Percentiles rank a stretch among this genome's conserved stretches.
Conservation (phyloP, 2,329 filamentous ascomycete species). For the Knufia fluminis region DNA sequence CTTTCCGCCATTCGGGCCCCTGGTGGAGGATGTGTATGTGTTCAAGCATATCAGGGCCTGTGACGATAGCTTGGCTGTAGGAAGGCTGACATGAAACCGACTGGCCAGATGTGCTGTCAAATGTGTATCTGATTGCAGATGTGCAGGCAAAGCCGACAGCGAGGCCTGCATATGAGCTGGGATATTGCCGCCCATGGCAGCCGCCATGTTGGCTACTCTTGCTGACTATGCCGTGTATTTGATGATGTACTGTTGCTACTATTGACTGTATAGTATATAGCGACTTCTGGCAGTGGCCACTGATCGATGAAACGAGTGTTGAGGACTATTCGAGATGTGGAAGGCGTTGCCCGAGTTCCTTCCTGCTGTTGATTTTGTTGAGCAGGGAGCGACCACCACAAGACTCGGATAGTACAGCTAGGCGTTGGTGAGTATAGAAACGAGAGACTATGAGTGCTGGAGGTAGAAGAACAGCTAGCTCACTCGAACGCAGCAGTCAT, state of each 20-base stretch:
- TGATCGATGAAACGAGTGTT: slow-evolving; percentile 7
- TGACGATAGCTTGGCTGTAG: slow-evolving; percentile 80
- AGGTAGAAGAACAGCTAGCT: not conserved
- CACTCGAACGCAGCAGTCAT: not conserved
- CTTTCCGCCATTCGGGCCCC: slow-evolving; percentile 80
- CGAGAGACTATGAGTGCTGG: slow-evolving; percentile 3
- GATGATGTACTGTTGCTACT: not conserved
- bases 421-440: not conserved
- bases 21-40: slow-evolving; percentile 82
- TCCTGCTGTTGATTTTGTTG: not conserved
- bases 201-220: slow-evolving; percentile 29
- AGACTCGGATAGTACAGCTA: not conserved
- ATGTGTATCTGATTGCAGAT: slow-evolving; percentile 44
- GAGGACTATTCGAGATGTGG: not conserved
- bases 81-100: slow-evolving; percentile 76
- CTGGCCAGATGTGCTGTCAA: slow-evolving; percentile 43
- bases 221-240: not conserved
- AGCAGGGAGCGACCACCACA: slow-evolving; percentile 4
- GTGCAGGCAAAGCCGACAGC: slow-evolving; percentile 75
- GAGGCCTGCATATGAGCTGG: slow-evolving; percentile 69
- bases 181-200: slow-evolving; percentile 34
- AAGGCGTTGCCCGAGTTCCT: not conserved
- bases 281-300: too few species aligned
- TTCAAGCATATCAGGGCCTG: slow-evolving; percentile 88
- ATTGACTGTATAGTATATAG: too few species aligned